Percentiles rank a stretch among this genome's conserved stretches.
phyloP scores from a whole-genome alignment of 208 protist species.

The Leishmania turanica region DNA sequence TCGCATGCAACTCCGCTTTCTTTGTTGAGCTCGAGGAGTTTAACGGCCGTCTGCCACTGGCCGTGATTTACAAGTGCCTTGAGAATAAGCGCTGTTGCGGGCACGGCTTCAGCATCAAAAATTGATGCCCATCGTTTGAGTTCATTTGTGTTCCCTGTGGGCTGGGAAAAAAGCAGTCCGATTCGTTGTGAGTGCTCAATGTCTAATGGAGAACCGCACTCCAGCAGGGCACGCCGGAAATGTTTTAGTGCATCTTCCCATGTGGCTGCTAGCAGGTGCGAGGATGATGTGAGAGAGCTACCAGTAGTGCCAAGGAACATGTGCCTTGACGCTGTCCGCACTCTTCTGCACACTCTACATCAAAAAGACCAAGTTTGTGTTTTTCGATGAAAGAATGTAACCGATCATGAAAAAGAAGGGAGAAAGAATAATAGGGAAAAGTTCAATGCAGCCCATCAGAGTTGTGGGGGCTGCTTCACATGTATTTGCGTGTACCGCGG shows the following conservation, averaged over 20 bases:
- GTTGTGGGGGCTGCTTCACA: background rate
- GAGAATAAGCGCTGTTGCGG: constrained; percentile 56
- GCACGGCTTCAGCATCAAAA: constrained; percentile 60
- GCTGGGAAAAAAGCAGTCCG: constrained; percentile 56
- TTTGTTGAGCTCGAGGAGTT: constrained; percentile 46
- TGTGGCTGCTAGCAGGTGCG: constrained; percentile 33
- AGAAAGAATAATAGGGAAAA: background rate
- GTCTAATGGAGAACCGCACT: constrained; percentile 56
- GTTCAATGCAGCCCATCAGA: background rate
- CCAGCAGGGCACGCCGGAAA: constrained; percentile 62
- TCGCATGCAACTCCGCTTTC: constrained; percentile 23
- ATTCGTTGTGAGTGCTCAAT: constrained; percentile 68
- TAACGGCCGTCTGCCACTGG: constrained; percentile 56
- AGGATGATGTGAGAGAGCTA: constrained; percentile 24
- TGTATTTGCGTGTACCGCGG: background rate
- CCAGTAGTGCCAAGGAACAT: constrained; percentile 19
- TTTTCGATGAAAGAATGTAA: background rate
- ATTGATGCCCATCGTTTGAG: constrained; percentile 57
- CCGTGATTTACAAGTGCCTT: constrained; percentile 67
- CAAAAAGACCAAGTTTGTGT: background rate
- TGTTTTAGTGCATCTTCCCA: constrained; percentile 56
- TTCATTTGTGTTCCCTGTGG: constrained; percentile 33
- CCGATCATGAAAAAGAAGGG: background rate
- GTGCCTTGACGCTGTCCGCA: background rate
- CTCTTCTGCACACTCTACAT: background rate